Percentiles rank a stretch among this genome's conserved stretches.
Conservation (phyloP, 371 early-diverging fungal species). For the Funneliformis caledonium region DNA sequence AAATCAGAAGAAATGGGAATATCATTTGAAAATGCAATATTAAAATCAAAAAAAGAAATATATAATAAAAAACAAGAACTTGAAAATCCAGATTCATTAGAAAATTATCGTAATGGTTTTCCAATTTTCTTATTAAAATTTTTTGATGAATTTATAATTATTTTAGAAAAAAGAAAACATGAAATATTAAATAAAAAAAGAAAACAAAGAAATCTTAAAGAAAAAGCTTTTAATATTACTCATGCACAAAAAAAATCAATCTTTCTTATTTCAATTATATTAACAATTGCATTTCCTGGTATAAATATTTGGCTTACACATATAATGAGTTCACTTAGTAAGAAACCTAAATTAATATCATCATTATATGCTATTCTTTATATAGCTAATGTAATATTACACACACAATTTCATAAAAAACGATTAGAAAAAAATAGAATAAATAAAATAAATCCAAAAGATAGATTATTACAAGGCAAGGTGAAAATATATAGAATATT, state of each 20-base stretch:
- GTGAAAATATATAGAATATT: too few relatives aligned
- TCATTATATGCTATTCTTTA: constrained; percentile 8
- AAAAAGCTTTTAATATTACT: background rate
- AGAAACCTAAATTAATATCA: background rate
- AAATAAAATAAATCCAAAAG: too few relatives aligned
- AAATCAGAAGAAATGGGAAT: background rate
- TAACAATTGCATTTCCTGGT: background rate
- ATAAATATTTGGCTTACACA: constrained; percentile 23
- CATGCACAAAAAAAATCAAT: background rate
- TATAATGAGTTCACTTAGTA: background rate
- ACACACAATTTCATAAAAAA: too few relatives aligned
- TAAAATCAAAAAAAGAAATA: background rate
- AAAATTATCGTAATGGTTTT: background rate
- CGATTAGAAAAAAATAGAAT: too few relatives aligned
- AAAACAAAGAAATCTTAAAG: background rate
- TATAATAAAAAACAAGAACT: background rate
- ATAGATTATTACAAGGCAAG: too few relatives aligned
- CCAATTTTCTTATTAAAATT: background rate
- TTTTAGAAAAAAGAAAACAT: constrained; percentile 17
- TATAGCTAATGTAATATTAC: constrained; percentile 1
- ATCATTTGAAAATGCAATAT: background rate
- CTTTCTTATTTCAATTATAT: background rate
- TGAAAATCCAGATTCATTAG: background rate
- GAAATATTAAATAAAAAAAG: constrained; percentile 3
- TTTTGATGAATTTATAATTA: constrained; percentile 8